phyloP scores from a whole-genome alignment of 345 rosid genomes.

The Ceriops zippeliana region DNA sequence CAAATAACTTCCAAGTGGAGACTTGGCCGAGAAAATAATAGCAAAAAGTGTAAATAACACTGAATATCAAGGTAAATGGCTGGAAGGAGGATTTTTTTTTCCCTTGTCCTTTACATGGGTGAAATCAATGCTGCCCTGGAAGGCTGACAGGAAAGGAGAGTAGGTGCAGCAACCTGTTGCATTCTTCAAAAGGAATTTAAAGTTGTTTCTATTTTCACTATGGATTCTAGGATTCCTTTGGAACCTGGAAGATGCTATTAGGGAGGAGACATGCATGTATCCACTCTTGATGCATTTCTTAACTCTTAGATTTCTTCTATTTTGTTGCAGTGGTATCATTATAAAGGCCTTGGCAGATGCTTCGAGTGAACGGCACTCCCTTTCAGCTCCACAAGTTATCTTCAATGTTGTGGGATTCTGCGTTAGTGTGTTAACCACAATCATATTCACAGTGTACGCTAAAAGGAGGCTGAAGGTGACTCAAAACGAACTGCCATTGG shows the following conservation, averaged over 20 bases:
- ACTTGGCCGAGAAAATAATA: no score
- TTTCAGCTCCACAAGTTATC: conserved; percentile 72
- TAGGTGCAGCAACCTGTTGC: no score
- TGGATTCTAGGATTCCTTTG: neutral
- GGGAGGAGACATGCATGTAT: neutral
- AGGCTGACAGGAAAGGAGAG: no score
- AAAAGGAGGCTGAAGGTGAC: conserved; percentile 67
- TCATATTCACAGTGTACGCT: conserved; percentile 69
- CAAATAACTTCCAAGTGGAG: no score
- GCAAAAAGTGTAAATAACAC: no score
- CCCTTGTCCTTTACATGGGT: no score
- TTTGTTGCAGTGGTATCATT: conserved; percentile 74
- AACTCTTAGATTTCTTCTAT: conserved; percentile 4
- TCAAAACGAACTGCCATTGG: conserved; percentile 50
- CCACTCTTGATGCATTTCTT: neutral
- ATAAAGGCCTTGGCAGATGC: conserved; percentile 86
- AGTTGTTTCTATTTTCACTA: neutral
- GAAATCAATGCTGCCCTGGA: no score
- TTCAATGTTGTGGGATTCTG: conserved; percentile 74
- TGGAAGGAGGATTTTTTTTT: no score
- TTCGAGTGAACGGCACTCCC: conserved; percentile 49
- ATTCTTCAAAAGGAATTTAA: neutral
- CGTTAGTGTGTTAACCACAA: conserved; percentile 59
- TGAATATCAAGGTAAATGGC: no score
- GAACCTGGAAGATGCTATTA: neutral